Evolutionary conservation across 345 rosid species (phyloP), one percentile per base, ranked within the genome.

Genomic region (Eutrema yunnanense): DNA sequence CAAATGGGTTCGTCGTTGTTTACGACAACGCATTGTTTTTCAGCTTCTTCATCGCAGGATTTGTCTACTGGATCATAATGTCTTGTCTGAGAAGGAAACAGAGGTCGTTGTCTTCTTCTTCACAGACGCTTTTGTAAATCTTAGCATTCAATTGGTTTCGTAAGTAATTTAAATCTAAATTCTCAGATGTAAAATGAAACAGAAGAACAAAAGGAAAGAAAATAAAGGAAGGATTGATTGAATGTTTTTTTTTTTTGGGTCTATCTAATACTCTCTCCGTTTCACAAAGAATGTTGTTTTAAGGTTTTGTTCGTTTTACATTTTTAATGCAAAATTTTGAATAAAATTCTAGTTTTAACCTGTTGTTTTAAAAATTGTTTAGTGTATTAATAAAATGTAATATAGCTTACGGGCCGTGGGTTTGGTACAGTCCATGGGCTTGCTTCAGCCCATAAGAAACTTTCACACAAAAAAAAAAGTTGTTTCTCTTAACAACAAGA

Each of bases 11-110:
- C 6, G 75, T 81, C 5, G 80, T 72, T 61, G 82, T 94, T 30
- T 94, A 94, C 79, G 86, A 89, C 75, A 89, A 91, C 56, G 97
- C 95, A 68, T 91, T 96, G 97, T 88, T 94, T 67, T 84, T 94
- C 50, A 84, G 95, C 81, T 89, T 89, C 79, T 81, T 94, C 72
- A 76, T 82, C 12, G 82, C 95, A 8, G 96, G 86, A 29, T 76
- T 86, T 44, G 43, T 87, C 1, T 86, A 89, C 53, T 89, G 89
- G 97, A 9, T 75, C 36, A 13, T 88, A 3, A 54, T 89, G 63
- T 80, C 85, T 30, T 3, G 19, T 76, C 59, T 84, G 40, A 65
- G 53, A 43, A 82, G 79, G 68, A 82, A 81, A 67, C 79, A 72
- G 4, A 71, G 67, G 38, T 69, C 74, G 3, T 76, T 49, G 40